Conservation (phyloP, 78 protist genomes). For the Polysphondylium violaceum region DNA sequence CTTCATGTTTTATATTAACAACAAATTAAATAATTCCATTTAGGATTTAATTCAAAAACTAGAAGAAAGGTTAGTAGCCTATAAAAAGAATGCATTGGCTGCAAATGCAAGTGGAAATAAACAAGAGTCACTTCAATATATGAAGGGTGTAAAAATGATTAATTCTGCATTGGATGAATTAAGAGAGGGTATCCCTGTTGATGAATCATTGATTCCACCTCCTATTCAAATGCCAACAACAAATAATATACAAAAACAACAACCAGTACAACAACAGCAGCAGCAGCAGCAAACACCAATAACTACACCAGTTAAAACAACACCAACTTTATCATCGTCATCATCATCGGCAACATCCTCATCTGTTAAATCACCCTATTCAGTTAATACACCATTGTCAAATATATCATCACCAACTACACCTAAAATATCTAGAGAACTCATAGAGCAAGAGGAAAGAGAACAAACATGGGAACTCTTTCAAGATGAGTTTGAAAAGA, state of each 20-base stretch:
- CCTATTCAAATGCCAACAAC: neutral
- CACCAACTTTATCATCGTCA: neutral
- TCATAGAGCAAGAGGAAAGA: slow-evolving; percentile 41
- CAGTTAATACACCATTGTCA: neutral
- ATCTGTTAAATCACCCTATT: too few species aligned
- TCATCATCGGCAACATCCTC: neutral
- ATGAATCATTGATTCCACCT: slow-evolving; percentile 46
- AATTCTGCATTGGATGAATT: slow-evolving; percentile 22
- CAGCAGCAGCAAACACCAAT: neutral
- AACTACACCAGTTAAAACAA: slow-evolving; percentile 8
- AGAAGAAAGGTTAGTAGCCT: slow-evolving; percentile 21
- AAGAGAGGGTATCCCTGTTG: slow-evolving; percentile 41
- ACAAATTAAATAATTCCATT: neutral
- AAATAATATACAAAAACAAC: slow-evolving; percentile 6
- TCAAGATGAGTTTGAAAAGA: slow-evolving; percentile 50
- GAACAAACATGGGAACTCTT: slow-evolving; percentile 60
- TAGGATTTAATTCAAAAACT: slow-evolving; percentile 17
- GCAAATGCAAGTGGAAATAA: slow-evolving; percentile 13
- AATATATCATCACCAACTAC: slow-evolving; percentile 8
- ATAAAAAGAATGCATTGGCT: slow-evolving; percentile 18
- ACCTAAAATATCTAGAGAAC: slow-evolving; percentile 30
- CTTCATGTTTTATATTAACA: neutral
- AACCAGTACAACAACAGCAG: slow-evolving; percentile 7
- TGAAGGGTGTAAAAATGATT: slow-evolving; percentile 12
- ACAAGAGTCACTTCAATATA: slow-evolving; percentile 1